These are phyloP conservation scores for Flammula alnicola DNA, from an alignment of 1,284 basidiomycete species.

Conservation along the genomic window DNA sequence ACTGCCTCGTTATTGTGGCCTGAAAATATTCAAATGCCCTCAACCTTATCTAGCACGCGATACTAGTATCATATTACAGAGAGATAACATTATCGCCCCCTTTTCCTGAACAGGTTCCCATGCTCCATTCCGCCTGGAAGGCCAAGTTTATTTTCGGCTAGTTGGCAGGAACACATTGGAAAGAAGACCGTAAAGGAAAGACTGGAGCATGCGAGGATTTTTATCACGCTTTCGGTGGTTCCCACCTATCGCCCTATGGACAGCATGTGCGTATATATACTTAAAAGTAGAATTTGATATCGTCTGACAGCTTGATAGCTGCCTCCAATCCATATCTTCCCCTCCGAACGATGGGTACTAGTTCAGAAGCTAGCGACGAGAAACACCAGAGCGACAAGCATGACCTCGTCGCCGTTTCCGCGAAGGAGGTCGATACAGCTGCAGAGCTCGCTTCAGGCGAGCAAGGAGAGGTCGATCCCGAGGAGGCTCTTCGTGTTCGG, in stretches of 20 bases:
- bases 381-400: constrained; percentile 23
- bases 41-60: no score
- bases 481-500: constrained; percentile 58
- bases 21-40: no score
- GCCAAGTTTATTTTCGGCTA: no score
- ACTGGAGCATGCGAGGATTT: no score
- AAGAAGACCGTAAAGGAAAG: no score
- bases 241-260: constrained; percentile 21
- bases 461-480: constrained; percentile 49
- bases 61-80: no score
- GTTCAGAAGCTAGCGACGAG: constrained; percentile 26
- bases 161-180: no score
- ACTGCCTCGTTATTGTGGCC: no score
- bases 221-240: no score
- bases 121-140: no score
- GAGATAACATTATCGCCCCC: no score
- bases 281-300: constrained; percentile 6
- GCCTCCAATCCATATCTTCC: constrained; percentile 19
- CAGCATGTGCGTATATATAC: constrained; percentile 22
- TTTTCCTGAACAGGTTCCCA: no score
- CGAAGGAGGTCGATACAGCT: constrained; percentile 57
- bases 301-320: constrained; percentile 19
- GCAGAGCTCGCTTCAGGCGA: constrained; percentile 55
- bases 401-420: constrained; percentile 30
- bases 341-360: constrained; percentile 23